Evolutionary conservation across 108 stramenopile genomes (phyloP).

Genomic region (Seminavis robusta): DNA sequence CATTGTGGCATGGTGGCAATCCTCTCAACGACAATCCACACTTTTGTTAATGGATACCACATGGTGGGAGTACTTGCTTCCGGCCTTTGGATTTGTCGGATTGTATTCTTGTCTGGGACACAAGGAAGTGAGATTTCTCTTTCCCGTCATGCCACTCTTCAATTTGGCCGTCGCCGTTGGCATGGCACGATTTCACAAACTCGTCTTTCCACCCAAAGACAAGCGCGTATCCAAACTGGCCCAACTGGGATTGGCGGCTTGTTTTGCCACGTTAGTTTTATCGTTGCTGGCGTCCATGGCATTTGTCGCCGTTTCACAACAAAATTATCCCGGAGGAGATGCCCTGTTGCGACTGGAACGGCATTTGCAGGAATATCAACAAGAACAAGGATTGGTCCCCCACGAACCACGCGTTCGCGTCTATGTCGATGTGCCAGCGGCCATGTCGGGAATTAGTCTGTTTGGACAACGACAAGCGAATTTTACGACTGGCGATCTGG

Average conservation of each 20-base stretch:
- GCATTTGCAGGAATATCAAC: conserved; percentile 25
- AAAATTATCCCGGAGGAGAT: conserved; percentile 88
- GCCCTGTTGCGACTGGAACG: conserved; percentile 43
- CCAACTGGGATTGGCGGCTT: conserved; percentile 25
- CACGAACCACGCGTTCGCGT: conserved; percentile 36
- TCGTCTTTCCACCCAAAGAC: conserved; percentile 44
- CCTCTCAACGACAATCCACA: background rate
- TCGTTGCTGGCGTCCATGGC: conserved; percentile 57
- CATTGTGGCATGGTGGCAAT: background rate
- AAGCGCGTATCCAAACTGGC: conserved; percentile 20
- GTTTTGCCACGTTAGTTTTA: conserved; percentile 26
- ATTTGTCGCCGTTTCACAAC: conserved; percentile 60
- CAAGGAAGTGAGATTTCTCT: conserved; percentile 95
- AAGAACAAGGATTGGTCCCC: conserved; percentile 2
- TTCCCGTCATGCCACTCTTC: conserved; percentile 87
- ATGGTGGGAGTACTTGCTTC: conserved; percentile 50
- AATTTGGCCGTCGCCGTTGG: conserved; percentile 81
- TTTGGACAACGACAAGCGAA: conserved; percentile 73
- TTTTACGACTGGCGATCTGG: conserved; percentile 5
- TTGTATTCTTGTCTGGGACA: conserved; percentile 90
- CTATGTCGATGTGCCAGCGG: conserved; percentile 78
- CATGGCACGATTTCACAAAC: conserved; percentile 40
- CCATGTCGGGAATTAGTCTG: conserved; percentile 88
- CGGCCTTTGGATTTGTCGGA: conserved; percentile 66
- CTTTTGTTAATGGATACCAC: conserved; percentile 34